Base-by-base conservation (phyloP, 176 grass and related monocot genomes). In the Aegilops longissima region DNA sequence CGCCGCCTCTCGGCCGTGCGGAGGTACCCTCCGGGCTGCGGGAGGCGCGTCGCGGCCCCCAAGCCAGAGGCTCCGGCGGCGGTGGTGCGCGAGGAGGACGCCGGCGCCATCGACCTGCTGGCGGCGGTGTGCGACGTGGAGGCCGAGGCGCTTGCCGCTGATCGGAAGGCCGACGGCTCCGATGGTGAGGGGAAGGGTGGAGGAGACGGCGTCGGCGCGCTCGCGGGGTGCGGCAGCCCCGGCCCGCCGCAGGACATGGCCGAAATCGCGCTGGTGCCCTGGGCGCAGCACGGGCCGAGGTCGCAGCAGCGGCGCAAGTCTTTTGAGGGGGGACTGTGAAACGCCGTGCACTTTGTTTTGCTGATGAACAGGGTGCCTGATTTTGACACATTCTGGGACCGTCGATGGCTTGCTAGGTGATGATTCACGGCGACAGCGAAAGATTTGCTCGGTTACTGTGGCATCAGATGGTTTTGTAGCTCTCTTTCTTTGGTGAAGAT, bases 11-110 rank as follows among this genome's bases (percentile, higher is more conserved):
- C 59, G 20, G 84, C 80, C 80, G 66, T 87, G 8, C 75, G 89
- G 85, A 66, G 85, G 84, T 90, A 83, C 58, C 84, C 89, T 51
- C 83, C 74, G 66, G 89, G 84, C 18, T 87, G 89, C 80, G 80
- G 84, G 5, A 38, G 89, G 40, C 42, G 42, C 10, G 24, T 20
- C 27, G 14, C 71, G 24, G 34, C 21, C 18, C 4, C 9, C 20
- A 66, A 27, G 13, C n/a, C 66, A 13, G 51, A 59, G 56, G 56
- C 24, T 3, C 64, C 35, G 40, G 18, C 12, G 30, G 72, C 21
- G 38, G 64, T 9, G 73, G 30, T 7, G 16, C 65, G 4, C 0
- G 52, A 20, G 31, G 31, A 23, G 1, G 56, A 70, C 31, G 54
- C 40, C 2, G 40, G 20, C 9, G 56, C 73, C 1, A 13, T 45